phyloP scores from a whole-genome alignment of 257 asterid genomes.

The Ajuga chamaepitys region DNA sequence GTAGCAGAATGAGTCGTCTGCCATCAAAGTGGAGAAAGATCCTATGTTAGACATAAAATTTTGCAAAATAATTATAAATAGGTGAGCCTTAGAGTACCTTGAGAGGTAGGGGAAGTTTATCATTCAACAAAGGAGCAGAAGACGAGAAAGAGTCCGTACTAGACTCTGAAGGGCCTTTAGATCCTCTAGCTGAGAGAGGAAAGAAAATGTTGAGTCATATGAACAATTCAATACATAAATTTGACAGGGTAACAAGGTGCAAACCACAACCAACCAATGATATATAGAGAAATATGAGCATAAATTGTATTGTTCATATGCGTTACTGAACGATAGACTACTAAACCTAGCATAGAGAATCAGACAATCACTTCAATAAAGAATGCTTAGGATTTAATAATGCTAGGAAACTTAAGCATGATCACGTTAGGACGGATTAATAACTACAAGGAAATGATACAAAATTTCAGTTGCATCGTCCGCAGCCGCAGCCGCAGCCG shows the following conservation, averaged over 20 bases:
- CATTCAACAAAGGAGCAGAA: slow-evolving; percentile 19
- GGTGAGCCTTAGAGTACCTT: slow-evolving; percentile 25
- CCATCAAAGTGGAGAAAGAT: slow-evolving; percentile 15
- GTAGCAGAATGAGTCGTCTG: slow-evolving; percentile 14
- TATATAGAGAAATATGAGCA: too few species aligned
- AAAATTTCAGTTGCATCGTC: too few species aligned
- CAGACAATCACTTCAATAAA: too few species aligned
- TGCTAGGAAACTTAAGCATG: too few species aligned
- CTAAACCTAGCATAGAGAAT: too few species aligned
- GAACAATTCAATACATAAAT: neutral
- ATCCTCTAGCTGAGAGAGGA: slow-evolving; percentile 57
- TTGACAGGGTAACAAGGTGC: neutral
- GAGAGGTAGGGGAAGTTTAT: slow-evolving; percentile 13
- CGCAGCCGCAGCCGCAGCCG: too few species aligned
- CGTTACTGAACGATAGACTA: too few species aligned
- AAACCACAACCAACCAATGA: too few species aligned
- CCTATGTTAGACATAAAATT: neutral
- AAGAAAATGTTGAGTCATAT: neutral
- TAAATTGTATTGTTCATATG: too few species aligned
- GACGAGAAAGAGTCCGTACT: slow-evolving; percentile 14
- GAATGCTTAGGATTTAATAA: too few species aligned
- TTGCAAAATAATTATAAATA: neutral
- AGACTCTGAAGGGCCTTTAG: slow-evolving; percentile 33
- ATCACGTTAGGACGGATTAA: too few species aligned
- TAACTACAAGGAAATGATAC: too few species aligned